A percentile compares a stretch with the other conserved stretches of the same genome.
Conservation (phyloP, 495 filamentous ascomycete genomes). For the Wilcoxina mikolae region DNA sequence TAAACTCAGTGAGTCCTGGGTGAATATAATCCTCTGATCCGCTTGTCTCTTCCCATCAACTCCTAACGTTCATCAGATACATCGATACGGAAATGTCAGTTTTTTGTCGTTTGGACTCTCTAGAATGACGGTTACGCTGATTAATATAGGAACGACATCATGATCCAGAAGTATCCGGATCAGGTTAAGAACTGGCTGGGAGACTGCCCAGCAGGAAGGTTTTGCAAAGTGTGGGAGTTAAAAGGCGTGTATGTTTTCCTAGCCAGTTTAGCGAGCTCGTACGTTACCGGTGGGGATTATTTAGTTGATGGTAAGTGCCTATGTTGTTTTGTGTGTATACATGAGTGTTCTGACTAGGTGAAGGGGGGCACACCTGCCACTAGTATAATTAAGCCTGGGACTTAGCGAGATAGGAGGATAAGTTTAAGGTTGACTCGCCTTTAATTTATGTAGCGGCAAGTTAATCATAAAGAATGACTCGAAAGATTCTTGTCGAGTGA, state of each 20-base stretch:
- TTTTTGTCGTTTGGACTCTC: neutral
- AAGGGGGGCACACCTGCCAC: constrained; percentile 24
- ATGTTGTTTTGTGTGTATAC: neutral
- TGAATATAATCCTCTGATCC: neutral
- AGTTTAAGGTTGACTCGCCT: too few relatives aligned
- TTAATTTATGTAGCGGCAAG: too few relatives aligned
- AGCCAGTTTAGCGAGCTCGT: constrained; percentile 66
- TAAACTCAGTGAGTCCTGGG: constrained; percentile 81
- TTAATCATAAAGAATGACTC: too few relatives aligned
- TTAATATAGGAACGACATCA: constrained; percentile 37
- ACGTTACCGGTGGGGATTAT: constrained; percentile 82
- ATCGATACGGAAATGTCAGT: constrained; percentile 27
- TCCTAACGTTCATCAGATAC: constrained; percentile 45
- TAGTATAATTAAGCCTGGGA: too few relatives aligned
- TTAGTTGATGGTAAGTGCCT: constrained; percentile 57
- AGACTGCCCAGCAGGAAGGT: constrained; percentile 77
- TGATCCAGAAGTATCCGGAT: constrained; percentile 71
- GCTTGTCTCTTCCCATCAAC: neutral
- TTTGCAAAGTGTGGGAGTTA: constrained; percentile 81
- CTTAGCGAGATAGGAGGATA: too few relatives aligned
- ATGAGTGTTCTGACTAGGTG: neutral
- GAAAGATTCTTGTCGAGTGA: too few relatives aligned
- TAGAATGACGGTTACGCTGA: neutral
- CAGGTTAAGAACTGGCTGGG: constrained; percentile 76
- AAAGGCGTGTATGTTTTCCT: constrained; percentile 89